Evolutionary conservation across 78 protist genomes (phyloP).

Genomic region (Dictyostelium brefeldianum): DNA sequence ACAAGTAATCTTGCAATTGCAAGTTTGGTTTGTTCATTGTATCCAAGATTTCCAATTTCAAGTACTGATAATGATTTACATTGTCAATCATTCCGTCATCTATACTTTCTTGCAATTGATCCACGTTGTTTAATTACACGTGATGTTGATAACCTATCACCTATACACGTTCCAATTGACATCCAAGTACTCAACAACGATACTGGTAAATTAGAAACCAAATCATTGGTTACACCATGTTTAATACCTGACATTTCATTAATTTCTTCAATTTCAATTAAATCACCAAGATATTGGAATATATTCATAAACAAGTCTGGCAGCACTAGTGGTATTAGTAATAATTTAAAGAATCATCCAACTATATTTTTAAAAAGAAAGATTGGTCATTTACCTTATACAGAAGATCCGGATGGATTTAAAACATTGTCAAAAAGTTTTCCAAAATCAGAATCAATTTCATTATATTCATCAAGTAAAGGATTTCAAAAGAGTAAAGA

Average conservation of each 20-base stretch:
- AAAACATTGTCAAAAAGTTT: conserved; percentile 30
- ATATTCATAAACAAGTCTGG: neutral
- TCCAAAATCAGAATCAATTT: conserved; percentile 50
- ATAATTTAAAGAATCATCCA: neutral
- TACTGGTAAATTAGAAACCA: neutral
- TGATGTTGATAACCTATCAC: conserved; percentile 85
- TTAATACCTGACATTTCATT: conserved; percentile 48
- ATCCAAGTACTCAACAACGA: neutral
- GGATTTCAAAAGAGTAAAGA: conserved; percentile 27
- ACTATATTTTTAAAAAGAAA: conserved; percentile 72
- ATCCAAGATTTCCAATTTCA: conserved; percentile 86
- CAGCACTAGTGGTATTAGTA: neutral
- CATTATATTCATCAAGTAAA: neutral
- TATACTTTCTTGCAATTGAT: conserved; percentile 91
- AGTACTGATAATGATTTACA: conserved; percentile 89
- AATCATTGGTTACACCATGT: conserved; percentile 64
- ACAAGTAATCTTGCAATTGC: conserved; percentile 86
- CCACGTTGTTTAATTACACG: conserved; percentile 84
- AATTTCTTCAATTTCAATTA: conserved; percentile 55
- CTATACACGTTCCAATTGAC: conserved; percentile 80
- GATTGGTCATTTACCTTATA: conserved; percentile 66
- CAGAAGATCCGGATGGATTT: conserved; percentile 82
- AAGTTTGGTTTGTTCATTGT: conserved; percentile 85
- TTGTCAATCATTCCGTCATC: conserved; percentile 93
- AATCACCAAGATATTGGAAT: conserved; percentile 72